phyloP scores from a whole-genome alignment of 1,139 yeast species.

The Hansenula anomala region DNA sequence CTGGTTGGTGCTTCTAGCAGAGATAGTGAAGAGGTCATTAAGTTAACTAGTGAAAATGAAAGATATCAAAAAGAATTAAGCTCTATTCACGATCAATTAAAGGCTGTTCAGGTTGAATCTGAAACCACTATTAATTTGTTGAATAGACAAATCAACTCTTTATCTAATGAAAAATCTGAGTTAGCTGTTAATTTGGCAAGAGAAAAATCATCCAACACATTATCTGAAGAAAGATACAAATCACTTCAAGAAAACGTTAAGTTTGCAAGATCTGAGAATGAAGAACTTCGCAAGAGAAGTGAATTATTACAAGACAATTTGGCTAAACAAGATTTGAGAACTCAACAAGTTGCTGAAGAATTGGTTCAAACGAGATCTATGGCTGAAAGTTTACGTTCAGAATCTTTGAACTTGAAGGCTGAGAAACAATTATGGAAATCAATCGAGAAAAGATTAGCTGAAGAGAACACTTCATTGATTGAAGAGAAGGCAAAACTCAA shows the following conservation, averaged over 20 bases:
- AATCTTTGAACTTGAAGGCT: slow-evolving; percentile 45
- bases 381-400: slow-evolving; percentile 35
- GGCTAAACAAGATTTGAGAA: slow-evolving; percentile 49
- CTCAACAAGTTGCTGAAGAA: slow-evolving; percentile 54
- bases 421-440: slow-evolving; percentile 51
- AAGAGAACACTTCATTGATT: slow-evolving; percentile 49
- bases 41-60: slow-evolving; percentile 12
- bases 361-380: slow-evolving; percentile 38
- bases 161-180: slow-evolving; percentile 45
- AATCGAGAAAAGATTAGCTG: slow-evolving; percentile 46
- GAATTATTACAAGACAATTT: slow-evolving; percentile 52
- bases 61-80: slow-evolving; percentile 26
- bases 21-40: neutral
- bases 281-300: slow-evolving; percentile 35
- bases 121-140: slow-evolving; percentile 35
- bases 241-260: slow-evolving; percentile 32
- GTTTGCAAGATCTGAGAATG: slow-evolving; percentile 38
- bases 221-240: slow-evolving; percentile 41
- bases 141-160: slow-evolving; percentile 32
- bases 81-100: slow-evolving; percentile 30
- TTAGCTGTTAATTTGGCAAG: slow-evolving; percentile 40
- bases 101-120: slow-evolving; percentile 36
- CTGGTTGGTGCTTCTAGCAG: neutral
- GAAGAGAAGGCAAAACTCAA: slow-evolving; percentile 59
- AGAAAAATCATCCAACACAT: slow-evolving; percentile 39